These are phyloP conservation scores for Sanguinoderma infundibulare DNA, from an alignment of 1,284 basidiomycete genomes.

Conservation along the genomic window DNA sequence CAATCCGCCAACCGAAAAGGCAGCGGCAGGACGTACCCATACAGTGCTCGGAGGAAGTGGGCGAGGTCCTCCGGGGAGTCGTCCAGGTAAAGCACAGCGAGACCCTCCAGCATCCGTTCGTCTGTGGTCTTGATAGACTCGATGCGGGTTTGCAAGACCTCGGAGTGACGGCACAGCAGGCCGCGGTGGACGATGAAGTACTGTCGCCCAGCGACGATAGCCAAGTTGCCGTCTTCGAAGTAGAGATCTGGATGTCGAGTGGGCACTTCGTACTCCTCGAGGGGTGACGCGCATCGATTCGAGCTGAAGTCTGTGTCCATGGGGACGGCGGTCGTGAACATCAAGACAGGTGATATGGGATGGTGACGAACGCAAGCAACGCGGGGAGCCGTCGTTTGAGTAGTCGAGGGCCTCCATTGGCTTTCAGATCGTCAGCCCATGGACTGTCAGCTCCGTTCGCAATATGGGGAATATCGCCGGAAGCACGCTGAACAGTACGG, in stretches of 20 bases:
- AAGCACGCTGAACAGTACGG: no score
- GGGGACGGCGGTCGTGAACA: constrained; percentile 1
- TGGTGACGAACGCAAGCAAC: background rate
- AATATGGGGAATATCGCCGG: background rate
- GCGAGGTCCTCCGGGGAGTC: constrained; percentile 58
- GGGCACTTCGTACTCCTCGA: constrained; percentile 28
- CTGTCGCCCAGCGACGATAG: constrained; percentile 52
- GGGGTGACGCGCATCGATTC: constrained; percentile 32
- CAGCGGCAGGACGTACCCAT: constrained; percentile 57
- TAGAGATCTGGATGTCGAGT: constrained; percentile 57
- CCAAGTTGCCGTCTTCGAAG: constrained; percentile 71
- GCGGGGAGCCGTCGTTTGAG: background rate
- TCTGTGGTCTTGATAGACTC: constrained; percentile 6
- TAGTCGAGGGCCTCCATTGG: background rate
- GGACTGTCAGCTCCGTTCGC: background rate
- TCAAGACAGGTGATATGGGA: background rate
- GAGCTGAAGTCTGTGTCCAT: constrained; percentile 32
- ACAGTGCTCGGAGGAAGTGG: constrained; percentile 60
- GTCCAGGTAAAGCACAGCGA: constrained; percentile 53
- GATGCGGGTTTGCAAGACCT: constrained; percentile 43
- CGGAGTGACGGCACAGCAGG: constrained; percentile 65
- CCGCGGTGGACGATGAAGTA: constrained; percentile 74
- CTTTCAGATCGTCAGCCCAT: background rate
- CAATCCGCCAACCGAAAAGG: background rate
- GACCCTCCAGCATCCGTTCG: constrained; percentile 50